A percentile compares a stretch with the other conserved stretches of the same genome.
Evolutionary conservation across 805 yeast genomes (phyloP).

Genomic region (Saccharomycopsis olivae): DNA sequence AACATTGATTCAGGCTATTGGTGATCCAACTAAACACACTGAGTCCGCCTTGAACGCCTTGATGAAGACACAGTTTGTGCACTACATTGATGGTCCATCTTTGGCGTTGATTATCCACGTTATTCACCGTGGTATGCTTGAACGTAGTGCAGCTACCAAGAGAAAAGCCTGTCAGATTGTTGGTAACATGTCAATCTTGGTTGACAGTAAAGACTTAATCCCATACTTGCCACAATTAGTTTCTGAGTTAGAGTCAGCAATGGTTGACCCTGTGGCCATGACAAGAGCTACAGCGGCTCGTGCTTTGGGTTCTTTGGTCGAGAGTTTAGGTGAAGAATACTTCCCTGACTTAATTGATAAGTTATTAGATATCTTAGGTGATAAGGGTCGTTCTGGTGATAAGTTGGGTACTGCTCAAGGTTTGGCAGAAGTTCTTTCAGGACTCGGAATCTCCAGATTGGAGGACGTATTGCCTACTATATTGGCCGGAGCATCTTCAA

Average conservation of each 20-base stretch:
- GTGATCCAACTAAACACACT: slow-evolving; percentile 88
- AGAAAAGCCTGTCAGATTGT: slow-evolving; percentile 95
- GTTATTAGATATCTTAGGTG: slow-evolving; percentile 63
- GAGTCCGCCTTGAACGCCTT: slow-evolving; percentile 80
- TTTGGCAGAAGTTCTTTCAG: slow-evolving; percentile 84
- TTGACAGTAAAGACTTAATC: slow-evolving; percentile 73
- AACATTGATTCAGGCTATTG: slow-evolving; percentile 77
- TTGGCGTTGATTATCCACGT: slow-evolving; percentile 91
- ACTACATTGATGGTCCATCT: slow-evolving; percentile 96
- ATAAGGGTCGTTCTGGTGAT: slow-evolving; percentile 75
- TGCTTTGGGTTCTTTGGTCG: slow-evolving; percentile 93
- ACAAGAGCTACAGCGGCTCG: slow-evolving; percentile 97
- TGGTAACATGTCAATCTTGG: slow-evolving; percentile 96
- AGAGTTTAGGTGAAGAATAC: slow-evolving; percentile 89
- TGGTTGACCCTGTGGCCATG: slow-evolving; percentile 97
- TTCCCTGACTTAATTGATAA: slow-evolving; percentile 89
- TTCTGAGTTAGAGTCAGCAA: slow-evolving; percentile 77
- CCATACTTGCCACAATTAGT: slow-evolving; percentile 77
- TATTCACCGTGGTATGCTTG: slow-evolving; percentile 89
- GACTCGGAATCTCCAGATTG: slow-evolving; percentile 77
- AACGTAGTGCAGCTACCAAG: slow-evolving; percentile 87
- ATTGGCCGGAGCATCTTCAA: slow-evolving; percentile 54
- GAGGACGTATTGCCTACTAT: slow-evolving; percentile 84
- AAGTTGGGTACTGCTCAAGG: slow-evolving; percentile 97
- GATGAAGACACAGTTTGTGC: slow-evolving; percentile 87